A percentile compares a stretch with the other conserved stretches of the same genome.
phyloP scores from a whole-genome alignment of 2,329 filamentous ascomycete species.

The Leptographium radiaticola region DNA sequence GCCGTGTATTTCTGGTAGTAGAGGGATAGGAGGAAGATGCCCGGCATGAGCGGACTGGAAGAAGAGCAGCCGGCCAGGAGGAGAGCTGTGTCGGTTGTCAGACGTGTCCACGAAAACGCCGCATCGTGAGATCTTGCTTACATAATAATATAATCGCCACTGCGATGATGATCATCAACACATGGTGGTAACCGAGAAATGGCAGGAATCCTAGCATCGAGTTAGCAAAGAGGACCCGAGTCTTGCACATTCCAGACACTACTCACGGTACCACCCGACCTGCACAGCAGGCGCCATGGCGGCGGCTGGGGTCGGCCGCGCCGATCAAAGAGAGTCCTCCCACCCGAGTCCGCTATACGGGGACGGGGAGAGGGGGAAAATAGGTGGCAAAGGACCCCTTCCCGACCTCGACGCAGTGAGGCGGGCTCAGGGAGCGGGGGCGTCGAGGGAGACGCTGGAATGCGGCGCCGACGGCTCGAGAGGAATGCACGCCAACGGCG shows the following conservation, averaged over 20 bases:
- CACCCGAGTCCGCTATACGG: neutral
- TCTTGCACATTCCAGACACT: neutral
- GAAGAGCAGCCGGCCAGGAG: constrained; percentile 93
- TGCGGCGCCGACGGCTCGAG: neutral
- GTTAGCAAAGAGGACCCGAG: neutral
- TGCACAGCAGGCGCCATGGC: constrained; percentile 23
- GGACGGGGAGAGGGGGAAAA: neutral
- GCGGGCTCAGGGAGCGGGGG: neutral
- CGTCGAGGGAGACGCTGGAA: neutral
- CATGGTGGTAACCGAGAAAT: constrained; percentile 65
- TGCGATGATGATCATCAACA: constrained; percentile 94
- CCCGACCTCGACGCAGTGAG: constrained; percentile 14
- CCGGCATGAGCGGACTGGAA: constrained; percentile 84
- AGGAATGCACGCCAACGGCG: neutral
- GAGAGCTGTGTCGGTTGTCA: constrained; percentile 48
- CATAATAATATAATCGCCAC: constrained; percentile 89
- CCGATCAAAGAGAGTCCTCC: neutral
- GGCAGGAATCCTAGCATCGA: constrained; percentile 44
- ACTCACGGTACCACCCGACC: constrained; percentile 37
- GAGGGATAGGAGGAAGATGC: constrained; percentile 95
- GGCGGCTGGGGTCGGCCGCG: constrained; percentile 1
- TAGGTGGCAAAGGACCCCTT: constrained; percentile 9
- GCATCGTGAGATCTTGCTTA: constrained; percentile 33
- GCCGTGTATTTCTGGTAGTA: constrained; percentile 87
- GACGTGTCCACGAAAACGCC: neutral